phyloP scores from a whole-genome alignment of 257 asterid genomes.

The Prunella vulgaris region DNA sequence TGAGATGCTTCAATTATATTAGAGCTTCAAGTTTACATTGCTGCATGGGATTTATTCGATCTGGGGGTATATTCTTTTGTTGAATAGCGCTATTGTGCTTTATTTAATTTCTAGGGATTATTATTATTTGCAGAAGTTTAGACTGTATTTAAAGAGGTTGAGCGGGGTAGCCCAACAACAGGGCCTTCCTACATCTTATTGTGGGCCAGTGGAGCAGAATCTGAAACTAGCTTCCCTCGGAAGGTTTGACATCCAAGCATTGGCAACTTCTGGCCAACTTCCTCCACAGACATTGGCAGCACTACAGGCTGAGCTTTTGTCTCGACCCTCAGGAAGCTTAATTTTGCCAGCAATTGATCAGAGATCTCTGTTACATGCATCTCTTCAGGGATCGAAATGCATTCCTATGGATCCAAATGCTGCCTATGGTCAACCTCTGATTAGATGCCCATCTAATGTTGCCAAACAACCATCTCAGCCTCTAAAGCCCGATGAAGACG shows the following conservation, averaged over 20 bases:
- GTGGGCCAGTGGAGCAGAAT: slow-evolving; percentile 59
- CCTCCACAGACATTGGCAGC: slow-evolving; percentile 67
- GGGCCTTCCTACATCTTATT: slow-evolving; percentile 47
- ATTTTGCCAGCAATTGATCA: slow-evolving; percentile 58
- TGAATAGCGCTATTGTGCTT: neutral
- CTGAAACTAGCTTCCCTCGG: slow-evolving; percentile 53
- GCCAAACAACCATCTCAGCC: slow-evolving; percentile 42
- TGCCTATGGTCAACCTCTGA: slow-evolving; percentile 53
- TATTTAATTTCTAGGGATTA: slow-evolving; percentile 12
- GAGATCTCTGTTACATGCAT: slow-evolving; percentile 45
- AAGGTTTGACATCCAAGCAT: slow-evolving; percentile 60
- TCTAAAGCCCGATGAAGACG: slow-evolving; percentile 31
- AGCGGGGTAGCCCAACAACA: slow-evolving; percentile 76
- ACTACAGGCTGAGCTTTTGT: slow-evolving; percentile 59
- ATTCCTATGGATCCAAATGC: slow-evolving; percentile 42
- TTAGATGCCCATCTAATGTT: slow-evolving; percentile 47
- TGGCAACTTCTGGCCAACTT: slow-evolving; percentile 65
- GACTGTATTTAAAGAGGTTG: slow-evolving; percentile 71
- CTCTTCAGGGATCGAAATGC: slow-evolving; percentile 51
- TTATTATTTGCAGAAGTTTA: slow-evolving; percentile 61
- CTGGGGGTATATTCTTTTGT: neutral
- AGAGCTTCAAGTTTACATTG: neutral
- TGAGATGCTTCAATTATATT: neutral
- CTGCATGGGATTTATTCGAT: neutral
- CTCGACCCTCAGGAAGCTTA: slow-evolving; percentile 47